These are phyloP conservation scores for Blastocladiella britannica DNA, from an alignment of 192 early-diverging fungal species.

Conservation along the genomic window DNA sequence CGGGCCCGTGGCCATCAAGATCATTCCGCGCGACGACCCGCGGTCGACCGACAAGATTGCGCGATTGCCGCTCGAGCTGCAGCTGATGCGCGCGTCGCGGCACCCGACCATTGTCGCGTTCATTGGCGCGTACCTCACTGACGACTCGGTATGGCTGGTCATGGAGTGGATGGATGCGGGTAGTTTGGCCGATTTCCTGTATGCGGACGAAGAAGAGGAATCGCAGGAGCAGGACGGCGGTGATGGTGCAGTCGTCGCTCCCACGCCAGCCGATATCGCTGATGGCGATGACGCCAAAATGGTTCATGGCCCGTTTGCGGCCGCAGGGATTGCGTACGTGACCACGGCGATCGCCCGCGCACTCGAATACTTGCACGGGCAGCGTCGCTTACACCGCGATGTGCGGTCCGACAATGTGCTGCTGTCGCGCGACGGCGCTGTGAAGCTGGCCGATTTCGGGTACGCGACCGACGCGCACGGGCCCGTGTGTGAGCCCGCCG, in stretches of 20 bases:
- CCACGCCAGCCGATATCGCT: too few species aligned
- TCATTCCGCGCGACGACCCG: background rate
- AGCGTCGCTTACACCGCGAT: slow-evolving; percentile 24
- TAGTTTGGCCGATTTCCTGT: background rate
- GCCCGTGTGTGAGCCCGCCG: background rate
- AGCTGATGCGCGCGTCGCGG: background rate
- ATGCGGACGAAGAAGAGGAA: background rate
- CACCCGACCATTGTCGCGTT: background rate
- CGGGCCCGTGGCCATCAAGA: background rate
- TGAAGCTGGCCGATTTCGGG: slow-evolving; percentile 41
- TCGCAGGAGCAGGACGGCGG: too few species aligned
- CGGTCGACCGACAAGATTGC: background rate
- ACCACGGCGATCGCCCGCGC: background rate
- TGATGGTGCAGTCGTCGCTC: too few species aligned
- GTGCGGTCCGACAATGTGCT: slow-evolving; percentile 29
- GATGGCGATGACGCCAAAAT: too few species aligned
- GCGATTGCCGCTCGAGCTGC: background rate
- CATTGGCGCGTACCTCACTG: background rate
- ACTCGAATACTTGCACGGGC: slow-evolving; percentile 3
- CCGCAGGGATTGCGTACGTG: background rate
- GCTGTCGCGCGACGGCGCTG: slow-evolving; percentile 29
- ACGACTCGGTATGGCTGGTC: background rate
- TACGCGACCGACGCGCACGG: background rate
- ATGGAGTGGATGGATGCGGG: background rate
- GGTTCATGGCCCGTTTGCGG: background rate